Evolutionary conservation across 352 stramenopile species (phyloP).

Genomic region (Peronospora farinosa): DNA sequence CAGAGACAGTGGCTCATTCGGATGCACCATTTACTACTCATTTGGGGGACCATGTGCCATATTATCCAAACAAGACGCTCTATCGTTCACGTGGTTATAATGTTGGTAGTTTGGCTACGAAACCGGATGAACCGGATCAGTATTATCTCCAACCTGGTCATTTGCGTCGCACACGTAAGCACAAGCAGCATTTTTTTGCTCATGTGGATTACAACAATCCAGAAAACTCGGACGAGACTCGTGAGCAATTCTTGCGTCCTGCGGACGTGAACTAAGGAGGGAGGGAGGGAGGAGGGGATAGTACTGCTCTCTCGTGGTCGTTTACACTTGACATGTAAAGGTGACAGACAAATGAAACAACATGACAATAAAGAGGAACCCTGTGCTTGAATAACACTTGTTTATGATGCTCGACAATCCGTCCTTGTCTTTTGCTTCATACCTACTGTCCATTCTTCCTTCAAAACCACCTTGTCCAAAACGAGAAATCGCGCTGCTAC

Average conservation of each 20-base stretch:
- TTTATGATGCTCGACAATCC: conserved; percentile 2
- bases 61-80: conserved; percentile 71
- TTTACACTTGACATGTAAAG: neutral
- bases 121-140: conserved; percentile 60
- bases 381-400: neutral
- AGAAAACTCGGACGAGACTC: conserved; percentile 32
- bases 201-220: conserved; percentile 85
- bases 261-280: conserved; percentile 53
- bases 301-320: neutral
- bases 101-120: conserved; percentile 58
- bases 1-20: conserved; percentile 41
- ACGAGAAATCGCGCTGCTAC: too few relatives aligned
- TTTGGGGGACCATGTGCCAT: conserved; percentile 54
- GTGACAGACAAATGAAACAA: conserved; percentile 3
- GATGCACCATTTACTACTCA: conserved; percentile 71
- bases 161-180: conserved; percentile 62
- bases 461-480: neutral
- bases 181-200: conserved; percentile 52
- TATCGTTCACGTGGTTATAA: conserved; percentile 79
- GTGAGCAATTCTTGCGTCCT: conserved; percentile 47
- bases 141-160: conserved; percentile 80
- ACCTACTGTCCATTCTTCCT: neutral
- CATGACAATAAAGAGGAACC: neutral
- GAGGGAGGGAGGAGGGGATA: neutral
- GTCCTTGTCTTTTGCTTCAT: neutral